phyloP scores from a whole-genome alignment of 2,329 filamentous ascomycete genomes.

The Nothomitra cinnamomea region DNA sequence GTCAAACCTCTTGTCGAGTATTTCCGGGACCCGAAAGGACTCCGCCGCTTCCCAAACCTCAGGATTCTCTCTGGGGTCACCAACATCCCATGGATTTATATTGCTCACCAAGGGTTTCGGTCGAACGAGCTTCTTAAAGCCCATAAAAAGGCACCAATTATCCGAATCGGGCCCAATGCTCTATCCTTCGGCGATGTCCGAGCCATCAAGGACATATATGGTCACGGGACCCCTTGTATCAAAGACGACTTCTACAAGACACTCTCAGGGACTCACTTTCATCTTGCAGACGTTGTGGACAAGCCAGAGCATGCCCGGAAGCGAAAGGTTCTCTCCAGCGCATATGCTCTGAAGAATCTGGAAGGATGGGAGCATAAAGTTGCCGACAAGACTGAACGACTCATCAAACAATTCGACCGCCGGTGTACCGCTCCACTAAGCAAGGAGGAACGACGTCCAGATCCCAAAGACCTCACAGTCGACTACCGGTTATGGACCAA shows the following conservation, averaged over 20 bases:
- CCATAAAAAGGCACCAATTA: slow-evolving; percentile 18
- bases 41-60: slow-evolving; percentile 30
- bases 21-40: slow-evolving; percentile 28
- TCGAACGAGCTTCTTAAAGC: slow-evolving; percentile 21
- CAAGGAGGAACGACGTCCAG: slow-evolving; percentile 15
- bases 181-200: slow-evolving; percentile 25
- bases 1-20: slow-evolving; percentile 26
- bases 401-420: slow-evolving; percentile 28
- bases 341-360: slow-evolving; percentile 36
- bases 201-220: slow-evolving; percentile 35
- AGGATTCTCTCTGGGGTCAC: slow-evolving; percentile 27
- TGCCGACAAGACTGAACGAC: slow-evolving; percentile 30
- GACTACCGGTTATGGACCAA: slow-evolving; percentile 36
- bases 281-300: slow-evolving; percentile 35
- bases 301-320: slow-evolving; percentile 35
- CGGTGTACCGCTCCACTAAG: slow-evolving; percentile 24
- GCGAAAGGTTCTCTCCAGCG: slow-evolving; percentile 31
- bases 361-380: slow-evolving; percentile 39
- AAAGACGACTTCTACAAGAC: slow-evolving; percentile 33
- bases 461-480: slow-evolving; percentile 26
- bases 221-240: slow-evolving; percentile 31
- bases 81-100: slow-evolving; percentile 27
- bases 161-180: slow-evolving; percentile 29
- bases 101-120: slow-evolving; percentile 25
- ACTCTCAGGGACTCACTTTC: slow-evolving; percentile 30